Evolutionary conservation across 305 asterid species (phyloP).

Genomic region (Coffea humblotiana): DNA sequence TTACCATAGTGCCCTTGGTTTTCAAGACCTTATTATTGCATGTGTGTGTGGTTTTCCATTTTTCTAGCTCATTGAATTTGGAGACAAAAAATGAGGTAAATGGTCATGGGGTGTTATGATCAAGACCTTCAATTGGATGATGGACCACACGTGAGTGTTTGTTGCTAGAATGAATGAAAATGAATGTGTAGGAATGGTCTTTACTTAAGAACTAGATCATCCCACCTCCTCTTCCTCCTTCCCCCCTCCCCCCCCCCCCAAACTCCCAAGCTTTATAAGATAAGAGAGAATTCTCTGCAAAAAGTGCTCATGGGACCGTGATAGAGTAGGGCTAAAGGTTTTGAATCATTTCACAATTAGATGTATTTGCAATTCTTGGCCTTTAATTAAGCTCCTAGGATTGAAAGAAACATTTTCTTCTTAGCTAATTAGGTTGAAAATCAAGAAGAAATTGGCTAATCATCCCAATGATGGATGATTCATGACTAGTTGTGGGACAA

Average conservation of each 20-base stretch:
- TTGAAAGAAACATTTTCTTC: too few relatives aligned
- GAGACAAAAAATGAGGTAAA: background rate
- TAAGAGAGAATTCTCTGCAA: constrained; percentile 27
- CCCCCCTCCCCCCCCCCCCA: background rate
- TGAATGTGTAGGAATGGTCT: constrained; percentile 31
- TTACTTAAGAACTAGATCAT: constrained; percentile 55
- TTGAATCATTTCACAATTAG: constrained; percentile 1
- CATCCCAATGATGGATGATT: too few relatives aligned
- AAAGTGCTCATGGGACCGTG: constrained; percentile 33
- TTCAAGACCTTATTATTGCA: background rate
- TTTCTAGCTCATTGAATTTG: background rate
- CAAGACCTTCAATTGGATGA: constrained; percentile 27
- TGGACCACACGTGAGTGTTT: constrained; percentile 59
- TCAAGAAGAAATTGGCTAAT: background rate
- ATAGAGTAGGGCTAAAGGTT: constrained; percentile 13
- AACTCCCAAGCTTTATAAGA: background rate
- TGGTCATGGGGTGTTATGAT: constrained; percentile 24
- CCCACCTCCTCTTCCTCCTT: background rate
- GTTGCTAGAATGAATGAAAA: constrained; percentile 35
- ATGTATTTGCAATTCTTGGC: background rate
- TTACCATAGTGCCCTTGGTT: constrained; percentile 24
- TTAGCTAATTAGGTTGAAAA: background rate
- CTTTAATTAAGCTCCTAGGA: background rate
- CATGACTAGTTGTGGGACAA: too few relatives aligned
- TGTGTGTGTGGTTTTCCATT: background rate